Evolutionary conservation across 306 rosid genomes (phyloP).

Genomic region (Dalbergia oliveri): DNA sequence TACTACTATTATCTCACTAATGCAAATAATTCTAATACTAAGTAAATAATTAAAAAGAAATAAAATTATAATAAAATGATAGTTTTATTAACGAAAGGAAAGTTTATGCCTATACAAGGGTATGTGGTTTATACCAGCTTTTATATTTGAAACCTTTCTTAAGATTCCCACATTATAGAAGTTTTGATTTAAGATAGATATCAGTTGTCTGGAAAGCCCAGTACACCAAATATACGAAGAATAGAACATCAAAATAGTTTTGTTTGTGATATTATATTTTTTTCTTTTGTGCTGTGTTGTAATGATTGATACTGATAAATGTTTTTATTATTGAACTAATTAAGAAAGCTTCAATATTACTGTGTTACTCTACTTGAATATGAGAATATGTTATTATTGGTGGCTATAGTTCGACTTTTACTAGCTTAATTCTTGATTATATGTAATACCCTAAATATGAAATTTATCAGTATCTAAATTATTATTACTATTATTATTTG

Average conservation of each 20-base stretch:
- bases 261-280: constrained; percentile 24
- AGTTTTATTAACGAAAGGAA: too few species aligned
- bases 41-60: too few species aligned
- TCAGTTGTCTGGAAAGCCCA: constrained; percentile 3
- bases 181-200: constrained; percentile 35
- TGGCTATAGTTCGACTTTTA: neutral
- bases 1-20: too few species aligned
- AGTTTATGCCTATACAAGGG: too few species aligned
- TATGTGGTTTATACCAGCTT: constrained; percentile 1
- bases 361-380: neutral
- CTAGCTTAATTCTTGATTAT: constrained; percentile 17
- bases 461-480: too few species aligned
- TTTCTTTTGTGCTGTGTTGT: constrained; percentile 16
- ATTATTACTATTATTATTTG: too few species aligned
- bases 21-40: too few species aligned
- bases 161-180: neutral
- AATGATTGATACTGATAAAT: neutral
- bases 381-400: constrained; percentile 26
- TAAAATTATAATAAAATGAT: too few species aligned
- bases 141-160: neutral
- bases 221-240: neutral
- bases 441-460: too few species aligned
- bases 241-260: constrained; percentile 6
- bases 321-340: constrained; percentile 22
- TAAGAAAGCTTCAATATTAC: constrained; percentile 8